Percentiles rank a stretch among this genome's conserved stretches.
phyloP scores from a whole-genome alignment of 1,284 basidiomycete genomes.

The Papiliotrema nemorosa region DNA sequence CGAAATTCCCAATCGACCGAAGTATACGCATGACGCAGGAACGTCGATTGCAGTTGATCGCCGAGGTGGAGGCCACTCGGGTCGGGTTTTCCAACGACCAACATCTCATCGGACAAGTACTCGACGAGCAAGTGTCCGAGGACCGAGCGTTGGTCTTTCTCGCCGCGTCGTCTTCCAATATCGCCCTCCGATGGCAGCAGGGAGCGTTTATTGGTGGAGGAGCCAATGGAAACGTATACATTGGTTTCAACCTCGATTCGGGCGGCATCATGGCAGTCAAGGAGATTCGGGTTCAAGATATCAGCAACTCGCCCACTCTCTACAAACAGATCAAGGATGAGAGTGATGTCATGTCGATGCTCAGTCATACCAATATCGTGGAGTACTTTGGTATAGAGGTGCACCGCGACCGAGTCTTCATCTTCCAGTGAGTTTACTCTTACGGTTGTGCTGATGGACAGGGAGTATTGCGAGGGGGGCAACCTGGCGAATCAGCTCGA shows the following conservation, averaged over 20 bases:
- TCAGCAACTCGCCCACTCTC: constrained; percentile 73
- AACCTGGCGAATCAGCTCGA: constrained; percentile 86
- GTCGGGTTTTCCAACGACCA: constrained; percentile 63
- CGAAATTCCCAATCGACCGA: constrained; percentile 51
- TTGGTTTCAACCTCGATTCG: constrained; percentile 94
- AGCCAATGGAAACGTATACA: constrained; percentile 96
- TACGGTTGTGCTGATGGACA: background rate
- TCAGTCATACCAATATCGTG: constrained; percentile 96
- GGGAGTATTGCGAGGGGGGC: constrained; percentile 89
- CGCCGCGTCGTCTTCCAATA: constrained; percentile 87
- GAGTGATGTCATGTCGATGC: constrained; percentile 96
- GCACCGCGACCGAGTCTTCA: constrained; percentile 97
- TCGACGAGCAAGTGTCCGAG: constrained; percentile 86
- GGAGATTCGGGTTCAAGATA: constrained; percentile 96
- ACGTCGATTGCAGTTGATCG: constrained; percentile 59
- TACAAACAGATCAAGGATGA: constrained; percentile 96
- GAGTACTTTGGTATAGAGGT: constrained; percentile 99
- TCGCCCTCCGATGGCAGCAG: constrained; percentile 98
- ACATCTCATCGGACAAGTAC: constrained; percentile 76
- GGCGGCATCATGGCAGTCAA: constrained; percentile 99
- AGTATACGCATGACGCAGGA: constrained; percentile 71
- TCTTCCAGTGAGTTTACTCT: constrained; percentile 64
- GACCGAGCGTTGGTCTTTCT: constrained; percentile 87
- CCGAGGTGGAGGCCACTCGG: constrained; percentile 61
- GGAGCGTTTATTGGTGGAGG: constrained; percentile 96